Conservation (phyloP, 164 flowering plant species). For the Liquidambar formosana region DNA sequence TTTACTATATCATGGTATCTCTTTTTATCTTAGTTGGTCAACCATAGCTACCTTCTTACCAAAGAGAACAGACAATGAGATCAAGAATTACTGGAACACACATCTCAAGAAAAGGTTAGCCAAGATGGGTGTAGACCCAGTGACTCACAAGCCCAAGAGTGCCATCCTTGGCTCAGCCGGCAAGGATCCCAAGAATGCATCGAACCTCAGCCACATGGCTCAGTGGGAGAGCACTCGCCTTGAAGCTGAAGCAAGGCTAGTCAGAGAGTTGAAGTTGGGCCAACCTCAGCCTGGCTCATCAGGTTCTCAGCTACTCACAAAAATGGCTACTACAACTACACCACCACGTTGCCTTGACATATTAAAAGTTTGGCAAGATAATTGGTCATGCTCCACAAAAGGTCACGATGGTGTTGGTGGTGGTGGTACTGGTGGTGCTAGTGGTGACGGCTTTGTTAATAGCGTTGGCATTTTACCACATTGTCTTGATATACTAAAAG, state of each 20-base stretch:
- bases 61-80: slow-evolving; percentile 57
- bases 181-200: slow-evolving; percentile 34
- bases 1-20: background rate
- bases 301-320: background rate
- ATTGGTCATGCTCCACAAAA: too few relatives aligned
- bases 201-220: slow-evolving; percentile 60
- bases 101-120: slow-evolving; percentile 65
- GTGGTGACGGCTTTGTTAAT: too few relatives aligned
- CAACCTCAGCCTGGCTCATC: background rate
- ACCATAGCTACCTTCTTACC: slow-evolving; percentile 22
- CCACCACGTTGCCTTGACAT: background rate
- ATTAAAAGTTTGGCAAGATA: too few relatives aligned
- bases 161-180: slow-evolving; percentile 23
- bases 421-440: too few relatives aligned
- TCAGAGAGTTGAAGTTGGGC: slow-evolving; percentile 42
- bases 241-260: slow-evolving; percentile 62
- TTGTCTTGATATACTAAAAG: too few relatives aligned
- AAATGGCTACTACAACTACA: slow-evolving; percentile 1
- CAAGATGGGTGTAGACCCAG: slow-evolving; percentile 73
- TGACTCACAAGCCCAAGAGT: slow-evolving; percentile 63
- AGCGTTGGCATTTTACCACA: too few relatives aligned
- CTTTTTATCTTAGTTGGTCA: slow-evolving; percentile 13
- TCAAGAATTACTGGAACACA: slow-evolving; percentile 71
- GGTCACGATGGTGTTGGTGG: too few relatives aligned
- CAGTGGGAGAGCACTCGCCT: slow-evolving; percentile 66